These are phyloP conservation scores for Fusarium coicis DNA, from an alignment of 2,329 filamentous ascomycete genomes.

Conservation along the genomic window DNA sequence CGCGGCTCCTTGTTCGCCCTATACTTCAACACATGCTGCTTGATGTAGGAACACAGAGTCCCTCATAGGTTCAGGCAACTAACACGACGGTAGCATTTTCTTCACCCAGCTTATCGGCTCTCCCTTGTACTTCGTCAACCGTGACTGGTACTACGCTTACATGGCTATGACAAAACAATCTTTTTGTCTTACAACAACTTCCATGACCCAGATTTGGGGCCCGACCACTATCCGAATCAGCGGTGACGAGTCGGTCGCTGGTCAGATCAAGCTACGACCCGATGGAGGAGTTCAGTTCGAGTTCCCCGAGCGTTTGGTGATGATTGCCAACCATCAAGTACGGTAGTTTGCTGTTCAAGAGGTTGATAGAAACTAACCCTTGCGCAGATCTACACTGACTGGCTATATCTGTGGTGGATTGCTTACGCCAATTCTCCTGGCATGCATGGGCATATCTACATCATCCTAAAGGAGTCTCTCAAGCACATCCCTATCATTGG, in stretches of 20 bases:
- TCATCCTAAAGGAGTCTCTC: conserved; percentile 88
- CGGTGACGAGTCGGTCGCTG: conserved; percentile 81
- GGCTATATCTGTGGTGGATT: conserved; percentile 94
- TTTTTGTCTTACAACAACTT: conserved; percentile 81
- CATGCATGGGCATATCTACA: conserved; percentile 89
- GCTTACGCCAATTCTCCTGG: conserved; percentile 80
- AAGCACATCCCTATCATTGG: conserved; percentile 84
- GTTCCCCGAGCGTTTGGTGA: conserved; percentile 82
- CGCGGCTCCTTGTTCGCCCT: conserved; percentile 62
- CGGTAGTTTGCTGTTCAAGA: not conserved
- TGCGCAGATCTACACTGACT: conserved; percentile 82
- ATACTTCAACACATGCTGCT: conserved; percentile 63
- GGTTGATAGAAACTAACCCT: not conserved
- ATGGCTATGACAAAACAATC: conserved; percentile 89
- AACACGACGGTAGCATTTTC: conserved; percentile 62
- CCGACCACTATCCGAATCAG: conserved; percentile 85
- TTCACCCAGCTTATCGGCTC: conserved; percentile 79
- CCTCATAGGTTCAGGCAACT: not conserved
- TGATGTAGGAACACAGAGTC: conserved; percentile 61
- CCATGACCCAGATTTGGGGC: conserved; percentile 88
- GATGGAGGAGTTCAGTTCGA: conserved; percentile 81
- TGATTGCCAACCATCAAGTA: conserved; percentile 89
- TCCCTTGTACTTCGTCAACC: conserved; percentile 80
- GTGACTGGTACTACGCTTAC: conserved; percentile 83
- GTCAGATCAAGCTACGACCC: conserved; percentile 74